Conservation (phyloP, 768 basidiomycete species). For the Leccinum uliginosum region DNA sequence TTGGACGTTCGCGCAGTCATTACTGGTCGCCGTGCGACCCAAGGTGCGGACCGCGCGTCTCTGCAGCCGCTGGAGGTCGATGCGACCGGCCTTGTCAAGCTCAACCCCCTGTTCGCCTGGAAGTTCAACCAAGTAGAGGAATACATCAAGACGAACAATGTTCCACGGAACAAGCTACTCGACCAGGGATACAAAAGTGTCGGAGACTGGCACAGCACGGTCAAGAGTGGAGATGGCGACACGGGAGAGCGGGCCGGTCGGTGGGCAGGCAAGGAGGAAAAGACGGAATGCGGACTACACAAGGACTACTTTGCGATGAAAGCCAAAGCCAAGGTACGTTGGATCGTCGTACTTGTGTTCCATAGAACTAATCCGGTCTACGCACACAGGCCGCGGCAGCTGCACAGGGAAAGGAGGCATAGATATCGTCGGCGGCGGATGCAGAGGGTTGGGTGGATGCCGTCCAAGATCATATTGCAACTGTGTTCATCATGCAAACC, state of each 20-base stretch:
- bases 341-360: neutral
- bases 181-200: slow-evolving; percentile 91
- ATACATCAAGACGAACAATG: slow-evolving; percentile 76
- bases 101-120: slow-evolving; percentile 93
- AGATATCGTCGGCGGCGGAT: neutral
- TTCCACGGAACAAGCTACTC: slow-evolving; percentile 85
- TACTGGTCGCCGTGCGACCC: slow-evolving; percentile 91
- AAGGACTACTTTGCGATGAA: slow-evolving; percentile 84
- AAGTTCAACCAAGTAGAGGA: slow-evolving; percentile 77
- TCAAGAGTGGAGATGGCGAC: slow-evolving; percentile 62
- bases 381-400: neutral
- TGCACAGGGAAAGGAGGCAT: neutral
- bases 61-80: slow-evolving; percentile 89
- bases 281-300: slow-evolving; percentile 96
- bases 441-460: neutral
- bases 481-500: too few relatives aligned
- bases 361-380: neutral
- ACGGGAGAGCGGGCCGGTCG: slow-evolving; percentile 79
- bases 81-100: slow-evolving; percentile 82
- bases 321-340: slow-evolving; percentile 39
- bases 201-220: slow-evolving; percentile 97
- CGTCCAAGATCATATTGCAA: too few relatives aligned
- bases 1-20: slow-evolving; percentile 82
- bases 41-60: slow-evolving; percentile 83
- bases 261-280: slow-evolving; percentile 80